A percentile compares a stretch with the other conserved stretches of the same genome.
These are phyloP conservation scores for Cicer cuneatum DNA, from an alignment of 306 rosid genomes.

Conservation along the genomic window DNA sequence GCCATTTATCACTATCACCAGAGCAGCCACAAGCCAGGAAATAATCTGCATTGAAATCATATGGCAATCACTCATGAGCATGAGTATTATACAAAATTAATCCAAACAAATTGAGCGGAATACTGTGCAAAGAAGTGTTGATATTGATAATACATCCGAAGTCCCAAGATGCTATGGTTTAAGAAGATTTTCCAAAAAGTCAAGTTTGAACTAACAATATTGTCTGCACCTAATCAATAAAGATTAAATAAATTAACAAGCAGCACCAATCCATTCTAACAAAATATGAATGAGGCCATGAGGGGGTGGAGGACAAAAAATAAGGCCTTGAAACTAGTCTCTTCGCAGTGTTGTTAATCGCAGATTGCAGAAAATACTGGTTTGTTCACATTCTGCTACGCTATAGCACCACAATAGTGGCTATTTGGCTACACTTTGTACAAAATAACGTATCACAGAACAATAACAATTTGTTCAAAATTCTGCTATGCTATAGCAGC, in stretches of 20 bases:
- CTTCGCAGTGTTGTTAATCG: too few species aligned
- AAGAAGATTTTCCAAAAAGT: slow-evolving; percentile 17
- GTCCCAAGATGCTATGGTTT: neutral
- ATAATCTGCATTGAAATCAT: slow-evolving; percentile 53
- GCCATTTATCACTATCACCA: slow-evolving; percentile 91
- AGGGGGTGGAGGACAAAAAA: neutral
- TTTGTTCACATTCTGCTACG: too few species aligned
- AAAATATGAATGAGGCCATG: neutral
- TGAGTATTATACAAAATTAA: slow-evolving; percentile 14
- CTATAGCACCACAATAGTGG: too few species aligned
- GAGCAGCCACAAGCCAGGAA: slow-evolving; percentile 92
- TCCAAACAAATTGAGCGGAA: slow-evolving; percentile 30
- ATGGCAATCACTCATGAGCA: slow-evolving; percentile 15
- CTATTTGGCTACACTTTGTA: too few species aligned
- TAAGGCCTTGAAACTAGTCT: too few species aligned
- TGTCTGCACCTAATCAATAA: slow-evolving; percentile 15
- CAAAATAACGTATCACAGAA: too few species aligned
- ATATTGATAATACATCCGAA: neutral
- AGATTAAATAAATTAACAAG: slow-evolving; percentile 28
- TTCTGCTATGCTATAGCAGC: too few species aligned
- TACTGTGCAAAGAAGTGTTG: slow-evolving; percentile 5
- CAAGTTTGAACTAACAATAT: slow-evolving; percentile 23
- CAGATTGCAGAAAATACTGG: too few species aligned
- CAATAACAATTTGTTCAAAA: too few species aligned
- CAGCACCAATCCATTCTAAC: slow-evolving; percentile 2